phyloP scores from a whole-genome alignment of 345 rosid species.

The Gossypium raimondii region DNA sequence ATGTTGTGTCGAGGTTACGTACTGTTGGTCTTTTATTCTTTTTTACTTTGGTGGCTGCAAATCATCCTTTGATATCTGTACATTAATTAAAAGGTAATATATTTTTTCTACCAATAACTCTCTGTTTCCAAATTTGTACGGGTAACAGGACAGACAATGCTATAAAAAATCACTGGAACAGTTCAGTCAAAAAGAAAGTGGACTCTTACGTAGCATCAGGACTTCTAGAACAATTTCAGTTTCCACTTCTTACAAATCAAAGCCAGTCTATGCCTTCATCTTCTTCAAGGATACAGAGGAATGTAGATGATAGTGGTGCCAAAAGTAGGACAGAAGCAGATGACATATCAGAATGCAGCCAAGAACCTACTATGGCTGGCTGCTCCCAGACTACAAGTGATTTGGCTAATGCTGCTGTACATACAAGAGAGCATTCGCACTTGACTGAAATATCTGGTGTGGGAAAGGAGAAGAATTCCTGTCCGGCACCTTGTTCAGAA shows the following conservation, averaged over 20 bases:
- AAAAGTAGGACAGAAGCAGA: constrained; percentile 57
- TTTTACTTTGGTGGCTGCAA: background rate
- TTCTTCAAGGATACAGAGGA: constrained; percentile 59
- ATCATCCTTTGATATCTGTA: background rate
- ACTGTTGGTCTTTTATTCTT: background rate
- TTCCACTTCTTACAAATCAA: constrained; percentile 52
- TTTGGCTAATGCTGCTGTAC: constrained; percentile 36
- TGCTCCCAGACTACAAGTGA: constrained; percentile 64
- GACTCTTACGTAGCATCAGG: constrained; percentile 91
- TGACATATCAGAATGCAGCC: constrained; percentile 90
- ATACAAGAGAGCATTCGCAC: constrained; percentile 42
- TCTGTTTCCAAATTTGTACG: constrained; percentile 20
- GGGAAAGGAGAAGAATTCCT: constrained; percentile 52
- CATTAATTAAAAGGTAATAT: background rate
- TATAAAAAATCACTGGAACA: constrained; percentile 99
- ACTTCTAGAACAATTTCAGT: constrained; percentile 72
- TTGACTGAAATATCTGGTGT: constrained; percentile 41
- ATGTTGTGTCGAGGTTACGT: background rate
- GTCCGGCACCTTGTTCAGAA: constrained; percentile 57
- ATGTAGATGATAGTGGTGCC: constrained; percentile 59
- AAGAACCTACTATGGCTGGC: constrained; percentile 51
- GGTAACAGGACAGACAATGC: constrained; percentile 91
- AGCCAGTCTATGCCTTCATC: constrained; percentile 50
- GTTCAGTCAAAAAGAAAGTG: constrained; percentile 97
- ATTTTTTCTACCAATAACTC: background rate